Evolutionary conservation across 257 asterid genomes (phyloP).

Genomic region (Primulina eburnea): DNA sequence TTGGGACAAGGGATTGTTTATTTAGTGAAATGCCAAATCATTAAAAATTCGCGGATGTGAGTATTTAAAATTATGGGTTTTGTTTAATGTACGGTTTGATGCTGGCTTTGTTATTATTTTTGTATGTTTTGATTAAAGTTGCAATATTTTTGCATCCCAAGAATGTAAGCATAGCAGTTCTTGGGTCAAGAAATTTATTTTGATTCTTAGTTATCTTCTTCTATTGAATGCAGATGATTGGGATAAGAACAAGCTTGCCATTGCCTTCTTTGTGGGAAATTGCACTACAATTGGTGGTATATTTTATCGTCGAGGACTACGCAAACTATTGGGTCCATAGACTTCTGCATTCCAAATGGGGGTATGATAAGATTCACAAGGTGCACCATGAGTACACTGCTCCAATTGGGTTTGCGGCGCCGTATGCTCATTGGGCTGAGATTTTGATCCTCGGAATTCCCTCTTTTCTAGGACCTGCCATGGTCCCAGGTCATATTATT

Average conservation of each 20-base stretch:
- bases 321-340: constrained; percentile 95
- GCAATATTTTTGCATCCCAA: not conserved
- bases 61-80: constrained; percentile 8
- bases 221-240: constrained; percentile 56
- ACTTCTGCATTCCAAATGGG: constrained; percentile 87
- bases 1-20: not conserved
- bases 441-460: constrained; percentile 96
- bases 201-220: constrained; percentile 9
- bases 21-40: constrained; percentile 6
- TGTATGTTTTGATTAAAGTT: constrained; percentile 22
- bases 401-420: constrained; percentile 93
- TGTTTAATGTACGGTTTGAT: not conserved
- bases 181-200: not conserved
- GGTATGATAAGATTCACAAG: constrained; percentile 93
- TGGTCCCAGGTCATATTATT: constrained; percentile 89
- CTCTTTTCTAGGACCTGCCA: constrained; percentile 84
- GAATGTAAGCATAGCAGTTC: not conserved
- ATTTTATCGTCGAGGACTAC: constrained; percentile 87
- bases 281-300: constrained; percentile 58
- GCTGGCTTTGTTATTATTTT: not conserved
- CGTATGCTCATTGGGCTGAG: constrained; percentile 97
- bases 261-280: constrained; percentile 86
- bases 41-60: constrained; percentile 4
- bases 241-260: constrained; percentile 85
- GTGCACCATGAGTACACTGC: constrained; percentile 97